A percentile compares a stretch with the other conserved stretches of the same genome.
These are phyloP conservation scores for Leccinum arenicola DNA, from an alignment of 768 basidiomycete species.

Conservation along the genomic window DNA sequence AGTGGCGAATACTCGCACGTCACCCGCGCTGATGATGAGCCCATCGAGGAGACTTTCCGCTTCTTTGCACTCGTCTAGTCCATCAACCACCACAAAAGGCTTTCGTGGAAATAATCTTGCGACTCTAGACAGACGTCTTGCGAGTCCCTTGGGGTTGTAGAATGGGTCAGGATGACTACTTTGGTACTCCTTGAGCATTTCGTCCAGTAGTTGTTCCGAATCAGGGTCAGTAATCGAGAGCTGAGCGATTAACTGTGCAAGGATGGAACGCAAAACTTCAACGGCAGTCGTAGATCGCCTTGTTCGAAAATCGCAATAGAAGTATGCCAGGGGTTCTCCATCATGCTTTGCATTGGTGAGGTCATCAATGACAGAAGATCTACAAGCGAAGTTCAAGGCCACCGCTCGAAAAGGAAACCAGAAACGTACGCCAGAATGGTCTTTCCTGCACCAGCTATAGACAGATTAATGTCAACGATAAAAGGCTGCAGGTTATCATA, in stretches of 20 bases:
- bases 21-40: neutral
- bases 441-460: neutral
- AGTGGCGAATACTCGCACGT: constrained; percentile 3
- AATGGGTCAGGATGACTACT: neutral
- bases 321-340: constrained; percentile 5
- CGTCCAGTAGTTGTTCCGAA: neutral
- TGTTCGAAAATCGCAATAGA: constrained; percentile 25
- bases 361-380: neutral
- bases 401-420: too few relatives aligned
- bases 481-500: neutral
- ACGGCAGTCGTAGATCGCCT: constrained; percentile 6
- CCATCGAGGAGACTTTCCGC: constrained; percentile 7
- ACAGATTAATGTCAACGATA: neutral
- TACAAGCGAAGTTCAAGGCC: neutral
- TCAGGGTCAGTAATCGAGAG: neutral
- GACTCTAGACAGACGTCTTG: neutral
- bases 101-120: neutral
- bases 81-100: constrained; percentile 19
- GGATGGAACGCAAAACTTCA: constrained; percentile 19
- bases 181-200: constrained; percentile 3
- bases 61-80: constrained; percentile 22
- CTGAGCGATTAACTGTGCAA: constrained; percentile 9
- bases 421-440: neutral
- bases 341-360: neutral
- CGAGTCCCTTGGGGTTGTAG: constrained; percentile 4